phyloP scores from a whole-genome alignment of 164 flowering plant genomes.

The Euptelea pleiosperma region DNA sequence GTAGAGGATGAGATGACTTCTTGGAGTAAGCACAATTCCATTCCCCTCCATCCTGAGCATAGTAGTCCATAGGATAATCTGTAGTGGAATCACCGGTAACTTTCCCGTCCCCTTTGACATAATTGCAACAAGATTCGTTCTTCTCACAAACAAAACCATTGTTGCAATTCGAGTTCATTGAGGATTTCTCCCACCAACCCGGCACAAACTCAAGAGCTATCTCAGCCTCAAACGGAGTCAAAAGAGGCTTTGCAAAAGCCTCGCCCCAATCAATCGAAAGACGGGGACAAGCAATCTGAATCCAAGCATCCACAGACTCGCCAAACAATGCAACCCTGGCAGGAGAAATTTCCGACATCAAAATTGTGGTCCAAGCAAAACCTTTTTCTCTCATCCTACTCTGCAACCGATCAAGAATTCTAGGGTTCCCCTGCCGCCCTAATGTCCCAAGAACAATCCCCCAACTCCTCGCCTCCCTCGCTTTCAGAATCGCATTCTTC shows the following conservation, averaged over 20 bases:
- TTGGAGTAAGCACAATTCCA: conserved; percentile 80
- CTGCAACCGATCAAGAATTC: conserved; percentile 70
- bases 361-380: conserved; percentile 51
- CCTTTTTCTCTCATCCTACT: conserved; percentile 64
- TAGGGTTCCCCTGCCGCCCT: conserved; percentile 95
- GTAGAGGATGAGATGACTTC: conserved; percentile 37
- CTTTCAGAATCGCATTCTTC: conserved; percentile 60
- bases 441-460: conserved; percentile 89
- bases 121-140: conserved; percentile 35
- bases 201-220: conserved; percentile 72
- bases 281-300: conserved; percentile 94
- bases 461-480: conserved; percentile 61
- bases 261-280: conserved; percentile 98
- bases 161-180: conserved; percentile 11
- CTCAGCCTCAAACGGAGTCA: conserved; percentile 94
- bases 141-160: conserved; percentile 22
- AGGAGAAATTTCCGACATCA: conserved; percentile 92
- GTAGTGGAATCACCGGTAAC: conserved; percentile 17
- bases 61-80: conserved; percentile 97
- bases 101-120: conserved; percentile 19
- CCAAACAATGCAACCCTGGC: conserved; percentile 65
- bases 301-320: conserved; percentile 94
- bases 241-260: conserved; percentile 72
- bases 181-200: conserved; percentile 88
- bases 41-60: conserved; percentile 95